phyloP scores from a whole-genome alignment of 441 rosid genomes.

The Omphalea diandra region DNA sequence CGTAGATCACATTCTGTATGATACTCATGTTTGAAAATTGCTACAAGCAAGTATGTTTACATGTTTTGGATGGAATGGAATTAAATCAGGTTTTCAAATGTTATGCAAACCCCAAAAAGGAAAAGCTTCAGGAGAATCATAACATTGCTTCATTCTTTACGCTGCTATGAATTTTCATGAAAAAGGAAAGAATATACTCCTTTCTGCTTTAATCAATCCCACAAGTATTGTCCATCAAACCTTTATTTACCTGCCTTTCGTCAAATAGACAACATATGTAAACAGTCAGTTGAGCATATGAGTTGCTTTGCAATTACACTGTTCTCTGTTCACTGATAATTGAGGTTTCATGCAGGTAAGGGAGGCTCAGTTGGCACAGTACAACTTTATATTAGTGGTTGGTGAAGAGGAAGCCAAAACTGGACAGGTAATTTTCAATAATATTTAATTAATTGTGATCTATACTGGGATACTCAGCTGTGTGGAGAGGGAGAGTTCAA shows the following conservation, averaged over 20 bases:
- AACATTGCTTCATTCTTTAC: not conserved
- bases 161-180: not conserved
- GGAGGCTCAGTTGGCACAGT: slow-evolving; percentile 97
- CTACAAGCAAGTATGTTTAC: not conserved
- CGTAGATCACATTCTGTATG: not conserved
- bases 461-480: not conserved
- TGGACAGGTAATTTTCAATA: slow-evolving; percentile 56
- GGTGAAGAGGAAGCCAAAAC: slow-evolving; percentile 83
- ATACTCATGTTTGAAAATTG: not conserved
- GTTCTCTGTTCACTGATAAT: not conserved
- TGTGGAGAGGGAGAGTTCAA: not conserved
- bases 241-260: no score
- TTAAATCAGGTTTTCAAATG: not conserved
- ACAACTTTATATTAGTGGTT: slow-evolving; percentile 89
- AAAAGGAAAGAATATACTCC: not conserved
- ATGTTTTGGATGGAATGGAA: no score
- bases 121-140: not conserved
- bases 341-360: slow-evolving; percentile 53
- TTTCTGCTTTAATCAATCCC: not conserved
- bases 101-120: not conserved
- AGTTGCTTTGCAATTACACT: not conserved
- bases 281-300: not conserved
- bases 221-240: not conserved
- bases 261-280: not conserved
- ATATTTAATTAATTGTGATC: not conserved